phyloP scores from a whole-genome alignment of 139 green algal species.

The Zygnema circumcarinatum region DNA sequence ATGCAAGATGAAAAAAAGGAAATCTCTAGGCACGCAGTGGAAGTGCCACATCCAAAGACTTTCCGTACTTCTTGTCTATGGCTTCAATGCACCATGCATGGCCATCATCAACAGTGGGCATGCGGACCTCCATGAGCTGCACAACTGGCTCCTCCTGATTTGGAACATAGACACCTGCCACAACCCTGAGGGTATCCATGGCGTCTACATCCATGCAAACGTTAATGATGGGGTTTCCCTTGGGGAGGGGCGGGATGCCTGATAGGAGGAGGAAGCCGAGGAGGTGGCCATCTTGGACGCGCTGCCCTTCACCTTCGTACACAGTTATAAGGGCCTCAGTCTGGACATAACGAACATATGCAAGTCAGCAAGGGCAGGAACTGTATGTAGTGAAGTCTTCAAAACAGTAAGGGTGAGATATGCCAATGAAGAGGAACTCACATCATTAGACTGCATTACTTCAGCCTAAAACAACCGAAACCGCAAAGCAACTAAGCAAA shows the following conservation, averaged over 20 bases:
- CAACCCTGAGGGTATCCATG: slow-evolving; percentile 17
- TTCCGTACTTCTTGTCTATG: neutral
- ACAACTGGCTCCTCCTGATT: neutral
- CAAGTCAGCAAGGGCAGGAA: no score
- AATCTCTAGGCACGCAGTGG: neutral
- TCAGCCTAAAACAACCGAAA: no score
- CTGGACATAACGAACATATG: slow-evolving; percentile 20
- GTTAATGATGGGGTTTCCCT: slow-evolving; percentile 14
- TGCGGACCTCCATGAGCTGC: neutral
- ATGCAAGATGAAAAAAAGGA: no score
- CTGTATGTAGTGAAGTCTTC: no score
- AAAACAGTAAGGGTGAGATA: no score
- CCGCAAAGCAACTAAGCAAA: no score
- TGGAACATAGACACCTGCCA: neutral
- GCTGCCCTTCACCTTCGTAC: slow-evolving; percentile 28
- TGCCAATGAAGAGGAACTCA: no score
- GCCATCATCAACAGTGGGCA: slow-evolving; percentile 9
- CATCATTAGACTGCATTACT: no score
- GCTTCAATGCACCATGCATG: slow-evolving; percentile 5
- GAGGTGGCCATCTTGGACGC: slow-evolving; percentile 18
- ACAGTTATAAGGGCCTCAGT: slow-evolving; percentile 33
- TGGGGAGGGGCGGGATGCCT: slow-evolving; percentile 9
- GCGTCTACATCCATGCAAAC: slow-evolving; percentile 36
- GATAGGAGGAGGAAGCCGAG: slow-evolving; percentile 26
- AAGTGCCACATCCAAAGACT: neutral